Evolutionary conservation across 768 basidiomycete species (phyloP).

Genomic region (Chalciporus piperatus): DNA sequence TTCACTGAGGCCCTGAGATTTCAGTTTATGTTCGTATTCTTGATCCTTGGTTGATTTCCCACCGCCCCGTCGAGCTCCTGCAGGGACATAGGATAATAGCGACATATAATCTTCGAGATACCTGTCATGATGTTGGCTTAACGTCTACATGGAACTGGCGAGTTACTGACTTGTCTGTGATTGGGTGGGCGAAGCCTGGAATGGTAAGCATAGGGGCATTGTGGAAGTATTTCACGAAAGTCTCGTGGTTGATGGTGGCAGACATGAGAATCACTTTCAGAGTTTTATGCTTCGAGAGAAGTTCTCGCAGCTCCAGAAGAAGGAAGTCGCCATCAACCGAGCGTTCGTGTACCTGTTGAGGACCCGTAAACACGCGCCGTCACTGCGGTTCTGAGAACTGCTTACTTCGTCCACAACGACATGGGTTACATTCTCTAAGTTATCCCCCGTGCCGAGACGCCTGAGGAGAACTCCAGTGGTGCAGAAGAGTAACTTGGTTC

Average conservation of each 20-base stretch:
- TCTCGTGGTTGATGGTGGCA: slow-evolving; percentile 90
- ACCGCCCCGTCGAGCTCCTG: slow-evolving; percentile 34
- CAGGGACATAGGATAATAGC: slow-evolving; percentile 52
- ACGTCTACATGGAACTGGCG: not conserved
- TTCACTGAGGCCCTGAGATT: slow-evolving; percentile 53
- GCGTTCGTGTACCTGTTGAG: slow-evolving; percentile 78
- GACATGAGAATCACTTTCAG: slow-evolving; percentile 91
- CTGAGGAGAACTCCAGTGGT: slow-evolving; percentile 92
- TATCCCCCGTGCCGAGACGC: slow-evolving; percentile 71
- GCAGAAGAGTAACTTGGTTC: slow-evolving; percentile 82
- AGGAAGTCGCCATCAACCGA: slow-evolving; percentile 90
- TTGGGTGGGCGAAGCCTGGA: slow-evolving; percentile 78
- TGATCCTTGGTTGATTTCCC: slow-evolving; percentile 32
- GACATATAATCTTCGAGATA: slow-evolving; percentile 82
- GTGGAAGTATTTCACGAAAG: slow-evolving; percentile 80
- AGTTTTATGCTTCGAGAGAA: slow-evolving; percentile 57
- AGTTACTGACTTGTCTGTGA: slow-evolving; percentile 61
- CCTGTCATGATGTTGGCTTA: slow-evolving; percentile 35
- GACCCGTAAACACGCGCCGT: not conserved
- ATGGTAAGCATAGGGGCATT: slow-evolving; percentile 80
- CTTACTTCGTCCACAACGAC: slow-evolving; percentile 87
- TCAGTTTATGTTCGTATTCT: slow-evolving; percentile 46
- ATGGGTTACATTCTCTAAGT: slow-evolving; percentile 70
- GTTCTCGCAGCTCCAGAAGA: slow-evolving; percentile 76
- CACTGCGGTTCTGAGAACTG: not conserved